Percentiles rank a stretch among this genome's conserved stretches.
phyloP scores from a whole-genome alignment of 2,329 filamentous ascomycete species.

The Colletotrichum sp. region DNA sequence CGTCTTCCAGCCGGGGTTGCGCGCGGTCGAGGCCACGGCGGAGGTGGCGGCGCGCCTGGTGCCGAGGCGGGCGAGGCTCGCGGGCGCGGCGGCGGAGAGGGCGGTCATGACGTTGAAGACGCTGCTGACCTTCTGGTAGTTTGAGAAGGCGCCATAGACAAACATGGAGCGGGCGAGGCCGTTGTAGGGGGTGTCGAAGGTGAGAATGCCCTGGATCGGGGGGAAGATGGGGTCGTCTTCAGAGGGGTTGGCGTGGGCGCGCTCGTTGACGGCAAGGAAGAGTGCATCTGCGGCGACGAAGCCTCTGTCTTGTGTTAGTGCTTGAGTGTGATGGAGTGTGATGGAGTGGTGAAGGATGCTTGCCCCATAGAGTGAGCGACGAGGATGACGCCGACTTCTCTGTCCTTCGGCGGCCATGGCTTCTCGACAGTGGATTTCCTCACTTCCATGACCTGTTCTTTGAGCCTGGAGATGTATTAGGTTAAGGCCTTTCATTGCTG shows the following conservation, averaged over 20 bases:
- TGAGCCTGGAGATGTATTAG: conserved; percentile 59
- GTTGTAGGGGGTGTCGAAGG: conserved; percentile 87
- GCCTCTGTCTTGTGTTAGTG: conserved; percentile 51
- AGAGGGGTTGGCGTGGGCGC: conserved; percentile 44
- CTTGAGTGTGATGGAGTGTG: too few species aligned
- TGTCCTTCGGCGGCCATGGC: conserved; percentile 79
- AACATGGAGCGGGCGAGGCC: conserved; percentile 66
- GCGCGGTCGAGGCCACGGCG: conserved; percentile 22
- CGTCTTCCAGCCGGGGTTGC: conserved; percentile 51
- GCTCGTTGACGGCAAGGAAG: conserved; percentile 73
- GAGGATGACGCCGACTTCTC: conserved; percentile 79
- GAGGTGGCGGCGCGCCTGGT: conserved; percentile 31
- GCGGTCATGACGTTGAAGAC: conserved; percentile 64
- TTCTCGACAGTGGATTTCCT: conserved; percentile 71
- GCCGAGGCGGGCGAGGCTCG: conserved; percentile 44
- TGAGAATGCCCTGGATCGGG: conserved; percentile 77
- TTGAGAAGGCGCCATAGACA: conserved; percentile 64
- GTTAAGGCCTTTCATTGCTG: too few species aligned
- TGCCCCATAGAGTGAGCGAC: conserved; percentile 84
- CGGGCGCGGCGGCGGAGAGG: conserved; percentile 52
- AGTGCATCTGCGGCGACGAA: conserved; percentile 85
- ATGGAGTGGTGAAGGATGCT: not conserved
- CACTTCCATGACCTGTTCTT: conserved; percentile 80
- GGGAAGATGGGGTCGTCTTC: conserved; percentile 69
- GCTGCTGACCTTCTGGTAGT: conserved; percentile 61